Conservation (phyloP, 2,329 filamentous ascomycete genomes). For the Phaeosphaeria sp. region DNA sequence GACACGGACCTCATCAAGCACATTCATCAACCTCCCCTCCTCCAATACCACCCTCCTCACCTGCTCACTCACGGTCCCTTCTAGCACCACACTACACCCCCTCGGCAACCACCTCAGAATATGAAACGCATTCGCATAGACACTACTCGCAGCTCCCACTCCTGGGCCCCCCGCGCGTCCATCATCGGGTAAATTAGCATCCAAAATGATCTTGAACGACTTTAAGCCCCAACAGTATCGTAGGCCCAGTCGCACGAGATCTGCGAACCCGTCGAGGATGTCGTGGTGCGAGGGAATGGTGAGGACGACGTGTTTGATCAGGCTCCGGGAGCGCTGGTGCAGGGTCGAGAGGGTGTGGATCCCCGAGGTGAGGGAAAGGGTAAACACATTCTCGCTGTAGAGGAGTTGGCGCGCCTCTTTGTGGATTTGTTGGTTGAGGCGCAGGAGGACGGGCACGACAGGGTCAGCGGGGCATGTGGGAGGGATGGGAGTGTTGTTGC, state of each 20-base stretch:
- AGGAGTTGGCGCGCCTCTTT: slow-evolving; percentile 41
- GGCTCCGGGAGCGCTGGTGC: slow-evolving; percentile 51
- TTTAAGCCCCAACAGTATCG: slow-evolving; percentile 56
- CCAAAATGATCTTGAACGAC: slow-evolving; percentile 50
- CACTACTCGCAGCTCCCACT: slow-evolving; percentile 45
- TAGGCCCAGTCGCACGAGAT: slow-evolving; percentile 53
- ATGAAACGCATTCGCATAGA: slow-evolving; percentile 57
- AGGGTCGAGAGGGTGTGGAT: slow-evolving; percentile 48
- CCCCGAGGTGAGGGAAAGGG: slow-evolving; percentile 47
- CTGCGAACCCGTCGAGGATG: slow-evolving; percentile 55
- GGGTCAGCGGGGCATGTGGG: slow-evolving; percentile 11
- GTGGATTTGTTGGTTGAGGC: slow-evolving; percentile 48
- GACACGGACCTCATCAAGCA: slow-evolving; percentile 49
- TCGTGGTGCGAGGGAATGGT: slow-evolving; percentile 56
- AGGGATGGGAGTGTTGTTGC: background rate
- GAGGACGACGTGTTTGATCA: slow-evolving; percentile 53
- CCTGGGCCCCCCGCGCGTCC: slow-evolving; percentile 1
- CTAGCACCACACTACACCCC: slow-evolving; percentile 49
- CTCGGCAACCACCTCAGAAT: slow-evolving; percentile 55
- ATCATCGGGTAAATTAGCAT: slow-evolving; percentile 39
- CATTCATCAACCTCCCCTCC: slow-evolving; percentile 49
- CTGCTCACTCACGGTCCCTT: slow-evolving; percentile 48
- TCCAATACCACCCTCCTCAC: slow-evolving; percentile 52
- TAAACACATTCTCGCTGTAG: slow-evolving; percentile 43
- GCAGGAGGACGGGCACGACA: slow-evolving; percentile 48